phyloP scores from a whole-genome alignment of 257 asterid genomes.

The Solanum lignicaule region DNA sequence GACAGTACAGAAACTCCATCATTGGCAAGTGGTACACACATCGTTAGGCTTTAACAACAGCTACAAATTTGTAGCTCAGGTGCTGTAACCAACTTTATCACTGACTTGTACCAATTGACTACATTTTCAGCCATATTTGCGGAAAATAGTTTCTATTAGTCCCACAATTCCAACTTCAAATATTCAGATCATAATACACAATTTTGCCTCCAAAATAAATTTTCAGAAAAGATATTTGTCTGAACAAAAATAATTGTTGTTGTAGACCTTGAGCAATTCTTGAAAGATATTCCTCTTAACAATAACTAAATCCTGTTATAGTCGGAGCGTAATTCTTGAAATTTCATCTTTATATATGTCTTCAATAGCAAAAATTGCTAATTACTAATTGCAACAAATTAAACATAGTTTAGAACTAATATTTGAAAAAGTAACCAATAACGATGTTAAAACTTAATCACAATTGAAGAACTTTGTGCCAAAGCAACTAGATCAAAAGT shows the following conservation, averaged over 20 bases:
- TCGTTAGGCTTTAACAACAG: too few species aligned
- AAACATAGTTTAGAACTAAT: background rate
- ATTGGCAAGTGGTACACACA: too few species aligned
- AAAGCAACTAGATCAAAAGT: background rate
- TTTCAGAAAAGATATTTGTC: background rate
- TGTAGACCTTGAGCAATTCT: background rate
- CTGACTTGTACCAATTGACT: background rate
- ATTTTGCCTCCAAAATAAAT: background rate
- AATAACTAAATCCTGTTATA: background rate
- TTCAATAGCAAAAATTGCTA: background rate
- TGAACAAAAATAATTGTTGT: background rate
- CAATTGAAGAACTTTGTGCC: background rate
- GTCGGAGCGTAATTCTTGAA: background rate
- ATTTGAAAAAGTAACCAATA: background rate
- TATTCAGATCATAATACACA: background rate
- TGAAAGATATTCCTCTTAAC: background rate
- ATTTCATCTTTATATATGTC: background rate
- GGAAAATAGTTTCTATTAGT: background rate
- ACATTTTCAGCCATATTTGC: background rate
- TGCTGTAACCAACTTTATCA: background rate
- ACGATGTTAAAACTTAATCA: background rate
- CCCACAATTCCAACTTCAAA: background rate
- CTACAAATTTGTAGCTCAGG: too few species aligned
- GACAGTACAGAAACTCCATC: too few species aligned
- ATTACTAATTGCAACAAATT: background rate